These are phyloP conservation scores for Colletotrichum graminicola DNA, from an alignment of 2,329 filamentous ascomycete genomes.

Conservation along the genomic window DNA sequence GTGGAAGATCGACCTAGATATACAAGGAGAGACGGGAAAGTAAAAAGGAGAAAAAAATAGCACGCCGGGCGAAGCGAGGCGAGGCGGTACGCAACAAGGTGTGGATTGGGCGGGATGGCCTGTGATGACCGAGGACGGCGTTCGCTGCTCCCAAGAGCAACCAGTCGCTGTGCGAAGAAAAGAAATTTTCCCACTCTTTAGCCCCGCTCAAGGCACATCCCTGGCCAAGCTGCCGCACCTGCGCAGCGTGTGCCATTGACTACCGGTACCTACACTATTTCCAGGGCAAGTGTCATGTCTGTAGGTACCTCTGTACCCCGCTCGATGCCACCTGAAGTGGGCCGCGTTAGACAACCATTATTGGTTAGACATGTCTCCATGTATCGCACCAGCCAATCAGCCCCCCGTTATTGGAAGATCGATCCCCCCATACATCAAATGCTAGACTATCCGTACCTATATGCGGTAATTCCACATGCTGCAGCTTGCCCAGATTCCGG, in stretches of 20 bases:
- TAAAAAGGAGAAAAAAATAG: constrained; percentile 28
- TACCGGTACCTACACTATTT: constrained; percentile 29
- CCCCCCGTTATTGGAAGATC: constrained; percentile 40
- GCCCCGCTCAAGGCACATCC: constrained; percentile 39
- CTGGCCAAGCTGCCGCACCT: constrained; percentile 15
- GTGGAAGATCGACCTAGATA: constrained; percentile 17
- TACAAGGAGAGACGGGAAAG: constrained; percentile 28
- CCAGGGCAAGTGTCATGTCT: constrained; percentile 20
- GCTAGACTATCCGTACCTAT: constrained; percentile 27
- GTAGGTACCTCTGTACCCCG: constrained; percentile 30
- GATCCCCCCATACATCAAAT: constrained; percentile 18
- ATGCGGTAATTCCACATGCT: constrained; percentile 38
- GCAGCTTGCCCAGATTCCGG: constrained; percentile 37
- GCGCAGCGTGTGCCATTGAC: constrained; percentile 30
- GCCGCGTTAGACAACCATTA: background rate
- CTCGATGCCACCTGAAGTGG: constrained; percentile 40
- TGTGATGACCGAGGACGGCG: constrained; percentile 41
- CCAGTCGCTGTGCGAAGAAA: constrained; percentile 38
- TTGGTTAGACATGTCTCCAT: constrained; percentile 14
- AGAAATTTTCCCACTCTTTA: constrained; percentile 39
- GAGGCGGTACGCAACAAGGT: constrained; percentile 40
- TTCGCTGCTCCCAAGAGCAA: constrained; percentile 26
- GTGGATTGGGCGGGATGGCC: constrained; percentile 43
- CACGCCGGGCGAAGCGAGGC: constrained; percentile 24
- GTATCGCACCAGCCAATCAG: constrained; percentile 25